Percentiles rank a stretch among this genome's conserved stretches.
phyloP scores from a whole-genome alignment of 75 land plant species.

The Picea sitchensis region DNA sequence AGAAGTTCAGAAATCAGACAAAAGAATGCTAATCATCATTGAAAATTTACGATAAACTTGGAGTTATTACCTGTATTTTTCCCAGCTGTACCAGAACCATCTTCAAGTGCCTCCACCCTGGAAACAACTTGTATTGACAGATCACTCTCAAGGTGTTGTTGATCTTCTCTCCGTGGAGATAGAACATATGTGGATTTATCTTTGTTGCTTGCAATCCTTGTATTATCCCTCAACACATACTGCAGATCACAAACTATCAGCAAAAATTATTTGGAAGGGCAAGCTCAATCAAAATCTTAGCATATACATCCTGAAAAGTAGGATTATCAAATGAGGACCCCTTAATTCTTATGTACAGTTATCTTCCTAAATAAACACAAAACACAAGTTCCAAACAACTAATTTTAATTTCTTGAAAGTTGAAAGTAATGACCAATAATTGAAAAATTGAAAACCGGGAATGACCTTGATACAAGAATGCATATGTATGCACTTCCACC shows the following conservation, averaged over 20 bases:
- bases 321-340: background rate
- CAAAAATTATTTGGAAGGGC: background rate
- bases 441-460: too few species aligned
- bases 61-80: background rate
- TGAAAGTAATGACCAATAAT: too few species aligned
- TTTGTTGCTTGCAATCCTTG: slow-evolving; percentile 31
- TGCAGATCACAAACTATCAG: slow-evolving; percentile 15
- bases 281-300: background rate
- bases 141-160: slow-evolving; percentile 26
- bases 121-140: slow-evolving; percentile 5
- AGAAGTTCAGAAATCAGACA: background rate
- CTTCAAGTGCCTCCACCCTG: slow-evolving; percentile 26
- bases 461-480: too few species aligned
- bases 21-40: background rate
- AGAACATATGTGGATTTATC: slow-evolving; percentile 41
- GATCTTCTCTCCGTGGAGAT: slow-evolving; percentile 35
- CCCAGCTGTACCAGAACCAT: slow-evolving; percentile 26
- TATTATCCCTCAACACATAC: slow-evolving; percentile 47
- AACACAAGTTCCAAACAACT: background rate
- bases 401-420: background rate
- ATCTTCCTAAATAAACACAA: background rate
- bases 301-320: background rate
- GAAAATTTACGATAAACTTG: background rate
- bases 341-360: background rate
- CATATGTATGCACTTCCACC: too few species aligned